phyloP scores from a whole-genome alignment of 2,329 filamentous ascomycete species.

The Pleomassaria siparia region DNA sequence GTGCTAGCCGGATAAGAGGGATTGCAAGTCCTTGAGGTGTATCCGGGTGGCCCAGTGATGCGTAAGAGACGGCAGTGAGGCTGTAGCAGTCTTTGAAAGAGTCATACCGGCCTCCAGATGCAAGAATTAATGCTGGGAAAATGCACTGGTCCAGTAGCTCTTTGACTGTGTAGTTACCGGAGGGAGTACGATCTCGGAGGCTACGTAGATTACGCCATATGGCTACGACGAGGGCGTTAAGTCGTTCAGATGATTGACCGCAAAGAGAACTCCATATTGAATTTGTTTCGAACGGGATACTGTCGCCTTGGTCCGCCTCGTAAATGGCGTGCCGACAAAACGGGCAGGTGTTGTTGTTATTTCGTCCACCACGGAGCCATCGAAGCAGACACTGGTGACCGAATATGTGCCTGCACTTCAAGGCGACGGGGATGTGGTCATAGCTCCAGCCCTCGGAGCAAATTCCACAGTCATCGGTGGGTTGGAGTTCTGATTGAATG shows the following conservation, averaged over 20 bases:
- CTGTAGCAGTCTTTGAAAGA: constrained; percentile 26
- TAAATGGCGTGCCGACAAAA: constrained; percentile 27
- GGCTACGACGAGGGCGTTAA: constrained; percentile 20
- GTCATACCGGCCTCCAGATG: constrained; percentile 5
- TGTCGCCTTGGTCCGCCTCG: constrained; percentile 4
- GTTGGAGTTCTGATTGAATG: constrained; percentile 22
- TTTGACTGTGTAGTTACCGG: constrained; percentile 19
- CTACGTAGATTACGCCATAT: constrained; percentile 22
- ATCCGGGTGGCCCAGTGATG: constrained; percentile 27
- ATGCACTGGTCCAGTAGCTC: constrained; percentile 23
- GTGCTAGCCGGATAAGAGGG: constrained; percentile 31
- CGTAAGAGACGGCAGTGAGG: constrained; percentile 26
- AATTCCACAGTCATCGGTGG: constrained; percentile 27
- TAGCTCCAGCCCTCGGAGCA: constrained; percentile 30
- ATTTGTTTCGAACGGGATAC: constrained; percentile 17
- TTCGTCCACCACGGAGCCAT: constrained; percentile 28
- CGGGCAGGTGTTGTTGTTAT: constrained; percentile 30
- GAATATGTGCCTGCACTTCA: constrained; percentile 36
- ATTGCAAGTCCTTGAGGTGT: constrained; percentile 25
- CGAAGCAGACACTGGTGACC: constrained; percentile 30
- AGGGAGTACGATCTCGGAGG: constrained; percentile 21
- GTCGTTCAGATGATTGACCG: constrained; percentile 20
- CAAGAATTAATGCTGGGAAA: constrained; percentile 23
- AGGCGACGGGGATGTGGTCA: constrained; percentile 27
- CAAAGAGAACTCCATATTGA: constrained; percentile 31